Base-by-base conservation (phyloP, 2,329 filamentous ascomycete genomes). In the Lasiodiplodia sp. region DNA sequence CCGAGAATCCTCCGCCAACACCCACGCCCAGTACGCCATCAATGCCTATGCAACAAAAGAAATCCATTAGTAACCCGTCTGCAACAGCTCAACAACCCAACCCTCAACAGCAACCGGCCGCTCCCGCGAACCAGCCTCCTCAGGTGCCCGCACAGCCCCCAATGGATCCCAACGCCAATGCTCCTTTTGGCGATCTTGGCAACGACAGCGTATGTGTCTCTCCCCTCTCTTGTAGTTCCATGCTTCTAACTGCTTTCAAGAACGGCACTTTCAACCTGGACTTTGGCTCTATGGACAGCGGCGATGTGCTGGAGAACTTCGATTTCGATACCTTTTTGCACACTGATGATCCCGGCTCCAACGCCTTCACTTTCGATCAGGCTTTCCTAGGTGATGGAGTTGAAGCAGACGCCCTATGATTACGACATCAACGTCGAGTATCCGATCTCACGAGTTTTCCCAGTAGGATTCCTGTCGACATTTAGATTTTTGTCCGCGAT, bases 261-360 rank as follows among this genome's bases (percentile, higher is more conserved):
- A 75, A 78, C 67, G 68, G 69, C 65, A 74, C 73, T 67, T 77
- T 79, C 67, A 79, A 76, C 55, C 75, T 83, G 67, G 78, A 80
- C 67, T 80, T 83, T 70, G 76, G 75, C 58, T 70, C 72, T 73
- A 77, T 83, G 84, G 83, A 83, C 82, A 78, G 86, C 82, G 68
- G 86, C 86, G 83, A 93, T 88, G 85, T 92, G 85, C 82, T 88
- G 82, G 73, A 89, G 82, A 80, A 86, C 86, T 90, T 91, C 76
- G 88, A 91, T 77, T 91, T 91, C 76, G 88, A 90, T 75, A 87
- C 86, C 18, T 91, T 90, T 81, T 81, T 91, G 65, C 88, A 89
- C 73, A 87, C 85, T 34, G 81, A 79, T 51, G 82, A 82, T n/a
- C 47, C 21, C 23, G 16, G 21, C 21, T n/a, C 40, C 18, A 49